Base-by-base conservation (phyloP, 2,329 filamentous ascomycete species). In the Nakataea oryzae region DNA sequence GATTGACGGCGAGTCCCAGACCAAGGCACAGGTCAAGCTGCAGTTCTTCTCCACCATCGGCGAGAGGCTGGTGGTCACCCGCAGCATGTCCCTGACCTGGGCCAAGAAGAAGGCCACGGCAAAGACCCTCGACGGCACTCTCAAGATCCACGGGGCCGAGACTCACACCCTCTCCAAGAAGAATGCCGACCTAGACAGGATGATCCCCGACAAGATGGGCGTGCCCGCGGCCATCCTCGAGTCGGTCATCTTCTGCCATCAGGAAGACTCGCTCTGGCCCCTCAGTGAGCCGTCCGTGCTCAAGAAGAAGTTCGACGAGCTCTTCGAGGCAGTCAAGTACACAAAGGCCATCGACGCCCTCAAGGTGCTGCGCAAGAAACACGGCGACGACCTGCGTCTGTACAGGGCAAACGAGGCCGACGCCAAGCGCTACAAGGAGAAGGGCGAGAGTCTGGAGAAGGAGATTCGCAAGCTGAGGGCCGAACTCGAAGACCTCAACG, bases 271-370 rank as follows among this genome's bases (percentile, higher is more conserved):
- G 29, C 76, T 97, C 30, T 99, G 95, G 95, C 95, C 95, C 0
- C 87, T 99, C 81, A 96, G 91, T 71, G 91, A 96, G 69, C 91
- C 95, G 0, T 79, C 84, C 0, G 85, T 85, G 0, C 79, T 99
- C 60, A 99, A 99, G 75, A 96, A 96, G 74, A 89, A 87, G 61
- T 99, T 99, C 64, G 95, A 99, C 71, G 91, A 96, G 72, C 99
- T 99, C 13, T 99, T 99, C 67, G 95, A 97, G 75, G 95, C 95
- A 1, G 81, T 91, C 75, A 97, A 96, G 72, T 99, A 97, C 74
- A 96, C 93, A 41, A 97, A 96, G 70, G 95, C 93, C 24, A 96
- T 99, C 64, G 93, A 97, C 57, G 96, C 96, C 72, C 89, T 99
- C 72, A 97, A 96, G 71, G 73, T 86, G 12, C 80, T 97, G 59